Evolutionary conservation across 164 flowering plant genomes (phyloP).

Genomic region (Dillenia turbinata): DNA sequence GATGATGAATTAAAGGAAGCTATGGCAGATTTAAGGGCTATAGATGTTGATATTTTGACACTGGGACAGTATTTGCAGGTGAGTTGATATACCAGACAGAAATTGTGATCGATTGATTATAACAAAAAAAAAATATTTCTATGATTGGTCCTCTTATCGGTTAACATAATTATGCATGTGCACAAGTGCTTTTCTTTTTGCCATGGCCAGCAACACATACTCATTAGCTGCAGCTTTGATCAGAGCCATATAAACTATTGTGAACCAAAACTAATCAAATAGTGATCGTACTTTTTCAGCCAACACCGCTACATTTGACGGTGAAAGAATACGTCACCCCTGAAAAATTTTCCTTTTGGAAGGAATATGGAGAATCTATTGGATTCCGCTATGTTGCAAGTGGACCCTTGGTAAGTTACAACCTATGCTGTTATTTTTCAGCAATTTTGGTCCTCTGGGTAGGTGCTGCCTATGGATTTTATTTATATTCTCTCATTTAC

Average conservation of each 20-base stretch:
- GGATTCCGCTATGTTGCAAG: conserved; percentile 96
- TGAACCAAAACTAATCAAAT: not conserved
- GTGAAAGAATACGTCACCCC: conserved; percentile 93
- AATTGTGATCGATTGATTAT: no score
- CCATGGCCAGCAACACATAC: no score
- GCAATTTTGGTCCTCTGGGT: no score
- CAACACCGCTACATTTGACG: conserved; percentile 91
- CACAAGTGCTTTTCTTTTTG: no score
- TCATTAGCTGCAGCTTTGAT: no score
- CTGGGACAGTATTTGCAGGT: conserved; percentile 95
- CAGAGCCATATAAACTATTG: no score
- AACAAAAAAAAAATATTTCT: no score
- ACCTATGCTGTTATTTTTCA: not conserved
- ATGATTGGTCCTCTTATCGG: no score
- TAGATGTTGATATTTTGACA: conserved; percentile 86
- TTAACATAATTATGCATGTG: no score
- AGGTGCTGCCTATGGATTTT: not conserved
- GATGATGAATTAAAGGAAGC: conserved; percentile 83
- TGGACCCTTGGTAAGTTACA: conserved; percentile 75
- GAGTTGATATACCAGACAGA: not conserved
- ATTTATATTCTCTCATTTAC: not conserved
- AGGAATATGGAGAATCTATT: conserved; percentile 86
- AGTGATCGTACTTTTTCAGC: conserved; percentile 43
- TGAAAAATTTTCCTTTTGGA: conserved; percentile 88
- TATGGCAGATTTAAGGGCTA: conserved; percentile 80